Evolutionary conservation across 208 protist species (phyloP), one percentile per base, ranked within the genome.

Genomic region (Tritrichomonas musculus): DNA sequence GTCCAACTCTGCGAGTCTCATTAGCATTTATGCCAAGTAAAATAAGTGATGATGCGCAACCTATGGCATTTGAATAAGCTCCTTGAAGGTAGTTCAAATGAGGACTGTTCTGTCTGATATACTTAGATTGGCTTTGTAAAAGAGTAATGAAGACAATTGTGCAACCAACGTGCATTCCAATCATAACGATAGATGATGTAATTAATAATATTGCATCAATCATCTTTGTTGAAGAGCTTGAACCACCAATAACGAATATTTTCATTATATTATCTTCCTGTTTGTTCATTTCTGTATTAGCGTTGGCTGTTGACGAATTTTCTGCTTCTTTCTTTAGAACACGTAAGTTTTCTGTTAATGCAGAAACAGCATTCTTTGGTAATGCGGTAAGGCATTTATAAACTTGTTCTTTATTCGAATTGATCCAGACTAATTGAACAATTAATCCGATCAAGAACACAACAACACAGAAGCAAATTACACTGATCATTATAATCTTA

Each of bases 281-380:
- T 88, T 88, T 33, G 20, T 88, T 33, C 4, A 44, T 33, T 8
- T 88, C 17, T 50, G 73, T 82, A n/a, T 30, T 41, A 9, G 30
- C 22, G 0, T 2, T 60, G 5, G 17, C 5, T n/a, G 20, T 57
- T 22, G 53, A 60, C 17, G 53, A 60, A 22, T 53, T 27, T 17
- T 47, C 47, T 20, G 14, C 77, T 36, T 88, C 77, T 57, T 88
- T 88, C 47, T 88, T 88, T n/a, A 88, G 77, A 27, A 88, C 77
- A 39, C 41, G 53, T 17, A 88, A 88, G 13, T 25, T 47, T 27
- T 88, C 77, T 17, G 77, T 27, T 47, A 88, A 25, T n/a, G 33
- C 17, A 60, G 77, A 88, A 57, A 88, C 77, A 57, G 44, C 77
- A 60, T 88, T 53, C 39, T 88, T 88, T 39, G 77, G 77, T 55